Percentiles rank a stretch among this genome's conserved stretches.
These are phyloP conservation scores for Botrytis sinoallii DNA, from an alignment of 2,329 filamentous ascomycete genomes.

Conservation along the genomic window DNA sequence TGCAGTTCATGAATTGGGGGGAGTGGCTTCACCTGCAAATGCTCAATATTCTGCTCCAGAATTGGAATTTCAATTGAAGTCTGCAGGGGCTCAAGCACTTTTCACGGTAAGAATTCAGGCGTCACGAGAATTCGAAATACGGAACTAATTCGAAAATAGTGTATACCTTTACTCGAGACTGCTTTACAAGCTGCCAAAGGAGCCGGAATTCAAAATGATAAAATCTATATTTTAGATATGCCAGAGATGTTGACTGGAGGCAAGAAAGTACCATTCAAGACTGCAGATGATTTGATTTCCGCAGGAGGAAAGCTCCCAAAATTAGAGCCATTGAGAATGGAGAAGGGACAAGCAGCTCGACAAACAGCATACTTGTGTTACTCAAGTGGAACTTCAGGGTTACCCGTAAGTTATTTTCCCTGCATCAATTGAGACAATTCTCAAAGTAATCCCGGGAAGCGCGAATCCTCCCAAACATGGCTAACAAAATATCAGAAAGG, in stretches of 20 bases:
- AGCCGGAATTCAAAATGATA: constrained; percentile 66
- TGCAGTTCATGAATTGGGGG: constrained; percentile 72
- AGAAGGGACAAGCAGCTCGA: constrained; percentile 60
- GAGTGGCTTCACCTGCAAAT: constrained; percentile 76
- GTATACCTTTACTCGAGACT: constrained; percentile 60
- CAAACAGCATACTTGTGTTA: constrained; percentile 82
- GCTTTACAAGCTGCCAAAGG: constrained; percentile 65
- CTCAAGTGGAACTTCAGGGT: constrained; percentile 38
- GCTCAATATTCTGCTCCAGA: constrained; percentile 81
- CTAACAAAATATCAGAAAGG: constrained; percentile 57
- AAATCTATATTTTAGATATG: constrained; percentile 70
- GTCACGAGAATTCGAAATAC: neutral
- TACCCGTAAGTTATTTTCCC: constrained; percentile 59
- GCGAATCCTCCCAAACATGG: neutral
- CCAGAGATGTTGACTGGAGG: constrained; percentile 53
- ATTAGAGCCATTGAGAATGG: constrained; percentile 57
- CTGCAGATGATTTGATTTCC: constrained; percentile 70
- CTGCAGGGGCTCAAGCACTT: constrained; percentile 70
- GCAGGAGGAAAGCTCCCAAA: constrained; percentile 55
- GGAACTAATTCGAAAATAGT: constrained; percentile 39
- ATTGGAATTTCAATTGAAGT: constrained; percentile 76
- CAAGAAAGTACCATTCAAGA: constrained; percentile 54
- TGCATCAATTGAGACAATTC: neutral
- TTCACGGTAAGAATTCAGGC: constrained; percentile 71
- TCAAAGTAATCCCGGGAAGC: neutral